A percentile compares a stretch with the other conserved stretches of the same genome.
phyloP scores from a whole-genome alignment of 2,329 filamentous ascomycete genomes.

The Beauveria bassiana region DNA sequence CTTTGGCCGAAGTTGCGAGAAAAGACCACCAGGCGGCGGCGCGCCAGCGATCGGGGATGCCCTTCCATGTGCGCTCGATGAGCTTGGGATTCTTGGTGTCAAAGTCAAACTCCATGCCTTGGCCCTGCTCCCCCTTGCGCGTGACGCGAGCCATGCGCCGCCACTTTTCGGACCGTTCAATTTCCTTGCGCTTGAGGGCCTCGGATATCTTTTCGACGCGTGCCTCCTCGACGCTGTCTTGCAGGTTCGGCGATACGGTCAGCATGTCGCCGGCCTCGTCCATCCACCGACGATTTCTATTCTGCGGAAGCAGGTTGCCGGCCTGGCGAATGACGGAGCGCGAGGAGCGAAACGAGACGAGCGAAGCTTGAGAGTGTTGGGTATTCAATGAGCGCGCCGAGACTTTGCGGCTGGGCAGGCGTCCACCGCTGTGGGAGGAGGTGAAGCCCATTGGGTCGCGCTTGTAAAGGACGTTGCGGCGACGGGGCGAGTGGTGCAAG shows the following conservation, averaged over 20 bases:
- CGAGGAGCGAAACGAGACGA: conserved; percentile 43
- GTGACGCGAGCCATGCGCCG: conserved; percentile 55
- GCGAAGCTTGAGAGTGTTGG: conserved; percentile 45
- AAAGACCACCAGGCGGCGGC: conserved; percentile 93
- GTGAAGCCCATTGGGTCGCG: conserved; percentile 27
- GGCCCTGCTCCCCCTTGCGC: conserved; percentile 40
- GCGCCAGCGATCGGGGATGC: conserved; percentile 93
- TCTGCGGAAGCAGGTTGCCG: conserved; percentile 52
- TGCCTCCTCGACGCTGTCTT: conserved; percentile 48
- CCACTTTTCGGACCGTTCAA: conserved; percentile 58
- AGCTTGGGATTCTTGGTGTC: conserved; percentile 77
- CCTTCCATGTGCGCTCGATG: conserved; percentile 91
- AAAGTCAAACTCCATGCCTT: conserved; percentile 66
- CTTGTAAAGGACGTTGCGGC: conserved; percentile 37
- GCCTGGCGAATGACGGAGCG: conserved; percentile 50
- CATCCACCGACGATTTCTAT: conserved; percentile 52
- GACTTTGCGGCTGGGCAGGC: conserved; percentile 44
- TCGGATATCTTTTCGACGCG: conserved; percentile 45
- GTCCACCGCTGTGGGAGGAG: conserved; percentile 31
- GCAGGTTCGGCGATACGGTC: conserved; percentile 48
- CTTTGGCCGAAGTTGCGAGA: conserved; percentile 66
- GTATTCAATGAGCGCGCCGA: conserved; percentile 53
- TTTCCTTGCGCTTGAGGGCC: conserved; percentile 54
- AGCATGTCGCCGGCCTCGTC: conserved; percentile 63
- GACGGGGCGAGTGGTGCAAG: conserved; percentile 36